Evolutionary conservation across 441 rosid species (phyloP).

Genomic region (Syzygium malaccense): DNA sequence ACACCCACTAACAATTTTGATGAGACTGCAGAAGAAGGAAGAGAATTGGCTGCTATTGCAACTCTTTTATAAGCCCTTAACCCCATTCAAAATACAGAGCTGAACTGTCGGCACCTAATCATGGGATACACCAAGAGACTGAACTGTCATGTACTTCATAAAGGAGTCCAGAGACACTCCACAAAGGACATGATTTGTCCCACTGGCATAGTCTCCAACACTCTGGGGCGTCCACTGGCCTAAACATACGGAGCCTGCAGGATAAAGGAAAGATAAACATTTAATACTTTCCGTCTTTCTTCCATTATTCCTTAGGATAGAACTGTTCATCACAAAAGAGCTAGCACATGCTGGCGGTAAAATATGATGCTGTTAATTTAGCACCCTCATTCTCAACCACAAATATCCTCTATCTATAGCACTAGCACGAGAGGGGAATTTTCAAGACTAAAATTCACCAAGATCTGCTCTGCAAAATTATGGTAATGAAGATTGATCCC

Average conservation of each 20-base stretch:
- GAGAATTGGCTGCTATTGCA: no score
- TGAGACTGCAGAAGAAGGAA: no score
- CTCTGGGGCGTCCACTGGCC: slow-evolving; percentile 94
- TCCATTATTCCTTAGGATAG: background rate
- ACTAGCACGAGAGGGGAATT: background rate
- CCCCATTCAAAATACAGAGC: no score
- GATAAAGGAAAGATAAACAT: background rate
- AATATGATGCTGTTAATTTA: background rate
- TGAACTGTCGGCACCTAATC: no score
- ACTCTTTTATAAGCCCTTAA: no score
- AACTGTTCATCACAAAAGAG: background rate
- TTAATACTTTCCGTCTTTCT: no score
- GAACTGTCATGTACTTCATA: slow-evolving; percentile 74
- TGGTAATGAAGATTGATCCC: background rate
- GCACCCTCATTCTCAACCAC: accelerated
- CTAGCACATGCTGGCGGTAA: background rate
- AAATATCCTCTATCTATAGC: background rate
- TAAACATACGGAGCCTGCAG: slow-evolving; percentile 69
- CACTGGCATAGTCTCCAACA: slow-evolving; percentile 87
- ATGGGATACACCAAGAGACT: slow-evolving; percentile 24
- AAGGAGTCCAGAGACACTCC: slow-evolving; percentile 87
- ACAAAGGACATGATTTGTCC: slow-evolving; percentile 89
- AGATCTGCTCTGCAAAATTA: no score
- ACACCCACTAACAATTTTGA: no score
- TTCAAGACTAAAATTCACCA: no score